Base-by-base conservation (phyloP, 139 green algal genomes). In the Eudorina sp. region DNA sequence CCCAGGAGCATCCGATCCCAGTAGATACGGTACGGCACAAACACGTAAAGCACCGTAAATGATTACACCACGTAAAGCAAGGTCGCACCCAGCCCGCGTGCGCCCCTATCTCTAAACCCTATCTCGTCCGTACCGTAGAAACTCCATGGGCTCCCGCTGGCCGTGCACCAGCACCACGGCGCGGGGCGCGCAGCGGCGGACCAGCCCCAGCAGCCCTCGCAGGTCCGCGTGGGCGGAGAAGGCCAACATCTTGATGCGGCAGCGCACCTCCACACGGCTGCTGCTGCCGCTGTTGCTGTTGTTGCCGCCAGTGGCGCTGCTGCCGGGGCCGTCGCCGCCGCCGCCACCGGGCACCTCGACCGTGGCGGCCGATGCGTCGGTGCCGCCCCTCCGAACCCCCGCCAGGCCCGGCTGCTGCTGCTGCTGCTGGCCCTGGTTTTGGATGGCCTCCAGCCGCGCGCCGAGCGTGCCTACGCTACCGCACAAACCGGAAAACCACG, bases 91-190 rank as follows among this genome's bases (percentile, higher is more conserved):
- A n/a, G n/a, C n/a, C n/a, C n/a, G n/a, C n/a, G n/a, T n/a, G n/a
- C n/a, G n/a, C n/a, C n/a, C n/a, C n/a, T n/a, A n/a, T n/a, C n/a
- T n/a, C n/a, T n/a, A n/a, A n/a, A n/a, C n/a, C n/a, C n/a, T n/a
- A n/a, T n/a, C n/a, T n/a, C 36, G 4, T 13, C 29, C 78, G 3
- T n/a, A 88, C 83, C 68, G 6, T 62, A 96, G 90, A 85, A 95
- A 95, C n/a, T 93, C 82, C 95, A 97, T 97, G 76, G 94, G 93
- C 31, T 80, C 75, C 43, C 78, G 58, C 72, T 97, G 94, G 0
- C 95, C 95, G 70, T 97, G 95, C 53, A 97, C 95, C 34, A 97
- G 92, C 88, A 97, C 84, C 25, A 96, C 95, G 45, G 90, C 76
- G 23, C 87, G 74, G 19, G 95, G 95, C 3, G 72, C 45, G 45